Conservation (phyloP, 441 rosid species). For the Adansonia grandidieri region DNA sequence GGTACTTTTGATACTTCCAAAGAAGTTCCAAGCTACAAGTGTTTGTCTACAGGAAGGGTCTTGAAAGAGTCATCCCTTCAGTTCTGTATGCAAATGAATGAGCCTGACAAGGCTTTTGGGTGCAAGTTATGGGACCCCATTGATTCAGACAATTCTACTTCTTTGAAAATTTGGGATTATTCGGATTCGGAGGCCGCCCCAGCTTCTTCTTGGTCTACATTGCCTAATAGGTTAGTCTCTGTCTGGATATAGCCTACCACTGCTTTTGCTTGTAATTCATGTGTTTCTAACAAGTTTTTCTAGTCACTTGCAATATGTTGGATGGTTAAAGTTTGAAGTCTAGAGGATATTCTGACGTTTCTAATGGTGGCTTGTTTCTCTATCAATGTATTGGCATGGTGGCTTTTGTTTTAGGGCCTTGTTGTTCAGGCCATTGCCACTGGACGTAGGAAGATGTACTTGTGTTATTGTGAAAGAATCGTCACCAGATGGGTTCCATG, state of each 20-base stretch:
- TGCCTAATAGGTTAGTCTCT: constrained; percentile 69
- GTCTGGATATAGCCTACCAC: not conserved
- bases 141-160: constrained; percentile 67
- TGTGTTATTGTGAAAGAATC: constrained; percentile 82
- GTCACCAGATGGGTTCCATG: constrained; percentile 52
- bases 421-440: constrained; percentile 80
- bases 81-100: constrained; percentile 77
- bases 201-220: constrained; percentile 90
- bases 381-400: constrained; percentile 6
- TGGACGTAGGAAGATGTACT: constrained; percentile 88
- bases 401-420: constrained; percentile 58
- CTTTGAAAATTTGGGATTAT: constrained; percentile 82
- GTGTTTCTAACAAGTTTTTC: not conserved
- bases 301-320: not conserved
- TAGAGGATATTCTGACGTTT: not conserved
- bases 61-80: constrained; percentile 76
- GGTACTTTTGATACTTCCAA: constrained; percentile 41
- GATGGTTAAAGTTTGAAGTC: constrained; percentile 5
- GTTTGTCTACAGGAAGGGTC: constrained; percentile 57
- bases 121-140: constrained; percentile 56
- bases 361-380: not conserved
- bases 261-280: not conserved
- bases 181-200: constrained; percentile 96
- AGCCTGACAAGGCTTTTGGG: constrained; percentile 59
- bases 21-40: constrained; percentile 49